phyloP scores from a whole-genome alignment of 2,329 filamentous ascomycete genomes.

The Diaporthe humulicola region DNA sequence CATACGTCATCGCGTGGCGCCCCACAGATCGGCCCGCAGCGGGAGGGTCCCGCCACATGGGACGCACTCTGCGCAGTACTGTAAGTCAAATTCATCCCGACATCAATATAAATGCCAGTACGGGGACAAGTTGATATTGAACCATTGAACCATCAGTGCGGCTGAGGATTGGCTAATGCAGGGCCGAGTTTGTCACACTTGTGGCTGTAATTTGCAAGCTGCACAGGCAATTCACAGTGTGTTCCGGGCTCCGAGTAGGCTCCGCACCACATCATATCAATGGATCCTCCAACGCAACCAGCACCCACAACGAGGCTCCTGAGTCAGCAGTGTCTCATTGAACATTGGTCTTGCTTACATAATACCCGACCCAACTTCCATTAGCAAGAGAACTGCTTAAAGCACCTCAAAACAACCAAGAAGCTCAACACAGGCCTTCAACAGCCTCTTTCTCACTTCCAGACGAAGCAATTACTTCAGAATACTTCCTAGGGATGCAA shows the following conservation, averaged over 20 bases:
- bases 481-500: not conserved
- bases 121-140: not conserved
- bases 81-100: not conserved
- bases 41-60: not conserved
- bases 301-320: not conserved
- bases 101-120: no score
- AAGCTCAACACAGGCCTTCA: no score
- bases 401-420: not conserved
- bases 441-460: not conserved
- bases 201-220: not conserved
- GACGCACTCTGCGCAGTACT: no score
- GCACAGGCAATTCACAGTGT: not conserved
- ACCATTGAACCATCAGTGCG: not conserved
- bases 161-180: not conserved
- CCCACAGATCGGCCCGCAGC: not conserved
- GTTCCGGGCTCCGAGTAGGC: not conserved
- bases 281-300: not conserved
- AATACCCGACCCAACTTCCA: not conserved
- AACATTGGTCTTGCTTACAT: no score
- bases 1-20: not conserved
- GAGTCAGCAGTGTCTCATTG: not conserved
- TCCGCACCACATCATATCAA: not conserved
- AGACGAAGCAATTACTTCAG: not conserved
- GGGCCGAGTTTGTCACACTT: not conserved
- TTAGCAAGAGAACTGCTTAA: not conserved